Conservation (phyloP, 2,329 filamentous ascomycete genomes). For the Thelonectria rubi region DNA sequence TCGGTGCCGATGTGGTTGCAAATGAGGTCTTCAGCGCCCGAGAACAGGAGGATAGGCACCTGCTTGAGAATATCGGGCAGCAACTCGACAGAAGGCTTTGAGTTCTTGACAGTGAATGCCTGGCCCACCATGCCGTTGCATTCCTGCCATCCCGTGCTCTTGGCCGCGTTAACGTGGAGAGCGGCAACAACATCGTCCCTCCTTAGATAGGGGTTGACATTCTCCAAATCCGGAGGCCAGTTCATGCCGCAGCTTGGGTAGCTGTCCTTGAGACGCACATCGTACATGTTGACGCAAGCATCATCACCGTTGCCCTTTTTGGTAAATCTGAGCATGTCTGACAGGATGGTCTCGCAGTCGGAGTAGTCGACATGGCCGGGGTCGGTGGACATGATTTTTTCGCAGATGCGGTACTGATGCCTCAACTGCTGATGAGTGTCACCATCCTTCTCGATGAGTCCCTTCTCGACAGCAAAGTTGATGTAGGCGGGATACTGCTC, state of each 20-base stretch:
- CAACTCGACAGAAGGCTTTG: constrained; percentile 75
- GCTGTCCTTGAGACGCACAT: constrained; percentile 83
- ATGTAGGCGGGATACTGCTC: constrained; percentile 93
- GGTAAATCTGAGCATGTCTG: constrained; percentile 74
- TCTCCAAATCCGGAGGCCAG: constrained; percentile 88
- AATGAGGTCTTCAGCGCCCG: constrained; percentile 91
- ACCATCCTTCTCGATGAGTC: constrained; percentile 74
- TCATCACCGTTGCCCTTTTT: constrained; percentile 61
- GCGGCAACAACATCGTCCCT: constrained; percentile 80
- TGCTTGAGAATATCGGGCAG: constrained; percentile 82
- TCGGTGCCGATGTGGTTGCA: constrained; percentile 98
- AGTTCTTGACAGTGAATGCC: constrained; percentile 75
- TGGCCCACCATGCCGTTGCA: constrained; percentile 82
- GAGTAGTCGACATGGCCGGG: constrained; percentile 68
- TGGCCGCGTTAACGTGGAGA: constrained; percentile 82
- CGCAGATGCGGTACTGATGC: constrained; percentile 73
- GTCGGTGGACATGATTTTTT: constrained; percentile 63
- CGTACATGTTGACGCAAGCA: constrained; percentile 94
- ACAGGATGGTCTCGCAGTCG: constrained; percentile 80
- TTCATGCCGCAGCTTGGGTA: constrained; percentile 94
- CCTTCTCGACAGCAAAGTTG: constrained; percentile 79
- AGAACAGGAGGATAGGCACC: constrained; percentile 86
- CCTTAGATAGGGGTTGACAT: constrained; percentile 85
- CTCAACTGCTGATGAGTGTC: constrained; percentile 73
- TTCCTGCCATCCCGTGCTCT: constrained; percentile 89